Conservation (phyloP, 2,329 filamentous ascomycete species). For the Raffaelea deltoideospora region DNA sequence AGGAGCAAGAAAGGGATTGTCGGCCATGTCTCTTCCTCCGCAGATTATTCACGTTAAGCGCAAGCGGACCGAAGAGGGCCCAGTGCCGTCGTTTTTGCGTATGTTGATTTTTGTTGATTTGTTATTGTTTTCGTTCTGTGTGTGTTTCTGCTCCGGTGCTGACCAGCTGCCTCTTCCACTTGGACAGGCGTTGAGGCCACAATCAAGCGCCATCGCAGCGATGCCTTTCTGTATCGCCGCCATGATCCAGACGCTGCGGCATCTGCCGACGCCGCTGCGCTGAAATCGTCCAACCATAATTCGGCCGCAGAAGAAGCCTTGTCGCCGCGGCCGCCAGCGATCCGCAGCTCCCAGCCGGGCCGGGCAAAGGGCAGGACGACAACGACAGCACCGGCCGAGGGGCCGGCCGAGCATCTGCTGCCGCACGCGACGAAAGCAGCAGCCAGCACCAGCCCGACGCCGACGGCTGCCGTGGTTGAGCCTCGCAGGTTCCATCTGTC, state of each 20-base stretch:
- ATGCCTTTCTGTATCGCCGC: slow-evolving; percentile 41
- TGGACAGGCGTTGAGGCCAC: slow-evolving; percentile 25
- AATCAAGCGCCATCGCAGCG: slow-evolving; percentile 37
- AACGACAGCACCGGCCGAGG: neutral
- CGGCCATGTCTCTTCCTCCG: slow-evolving; percentile 41
- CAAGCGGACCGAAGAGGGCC: slow-evolving; percentile 37
- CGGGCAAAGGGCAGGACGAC: neutral
- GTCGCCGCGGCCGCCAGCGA: slow-evolving; percentile 7
- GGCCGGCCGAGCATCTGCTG: slow-evolving; percentile 27
- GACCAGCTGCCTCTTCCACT: neutral
- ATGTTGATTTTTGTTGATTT: neutral
- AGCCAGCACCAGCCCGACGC: neutral
- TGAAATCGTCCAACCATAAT: slow-evolving; percentile 11
- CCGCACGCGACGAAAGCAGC: neutral
- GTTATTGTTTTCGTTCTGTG: neutral
- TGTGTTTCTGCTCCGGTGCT: neutral
- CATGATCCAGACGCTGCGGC: slow-evolving; percentile 19
- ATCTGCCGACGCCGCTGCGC: slow-evolving; percentile 3
- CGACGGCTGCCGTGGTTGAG: slow-evolving; percentile 12
- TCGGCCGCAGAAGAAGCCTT: slow-evolving; percentile 11
- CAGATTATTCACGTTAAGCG: slow-evolving; percentile 46
- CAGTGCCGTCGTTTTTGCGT: slow-evolving; percentile 41
- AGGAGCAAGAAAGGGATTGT: no score
- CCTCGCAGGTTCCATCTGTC: slow-evolving; percentile 42
- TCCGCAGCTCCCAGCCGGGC: no score